Base-by-base conservation (phyloP, 495 filamentous ascomycete genomes). In the Entonaema liquescens region DNA sequence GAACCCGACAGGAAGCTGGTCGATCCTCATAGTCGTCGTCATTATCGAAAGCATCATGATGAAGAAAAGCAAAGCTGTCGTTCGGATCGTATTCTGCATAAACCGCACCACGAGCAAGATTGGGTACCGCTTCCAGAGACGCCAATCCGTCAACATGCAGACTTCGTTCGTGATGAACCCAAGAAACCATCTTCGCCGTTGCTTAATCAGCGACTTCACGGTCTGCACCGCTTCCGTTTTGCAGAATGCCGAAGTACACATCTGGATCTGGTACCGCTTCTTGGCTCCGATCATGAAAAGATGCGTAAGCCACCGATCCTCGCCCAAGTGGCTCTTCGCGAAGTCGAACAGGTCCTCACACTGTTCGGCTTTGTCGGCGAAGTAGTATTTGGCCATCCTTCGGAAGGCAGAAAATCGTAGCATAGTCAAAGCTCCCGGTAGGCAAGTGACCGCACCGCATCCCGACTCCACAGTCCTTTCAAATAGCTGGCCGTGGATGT, bases 101-200 rank as follows among this genome's bases (percentile, higher is more conserved):
- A 99, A 94, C 40, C 95, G 90, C 38, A 99, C 90, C 54, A 94
- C 66, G 65, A 92, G 89, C n/a, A 99, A 83, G 58, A 98, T 85
- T 0, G 95, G 94, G 77, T 99, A 99, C 58, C 93, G 88, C 76
- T 83, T 90, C 95, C 95, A 98, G 25, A 98, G 85, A 62, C 95
- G 87, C 71, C 91, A 85, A 79, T 99, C 95, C 11, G 95, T 99
- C 81, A 99, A 83, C 95, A 99, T 98, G 82, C 95, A 98, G 1
- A 93, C 95, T 74, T 98, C 95, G 79, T 99, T 99, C 15, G 95
- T 98, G 80, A 99, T 95, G 78, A 97, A 98, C 1, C 95, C 95
- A 52, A 99, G 85, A 76, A 99, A 99, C 95, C 95, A 99, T 70
- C 95, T 87, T 53, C 95, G 91, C 29, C 95, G 91, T 80, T 99